phyloP scores from a whole-genome alignment of 495 filamentous ascomycete species.

The Neurospora discreta region DNA sequence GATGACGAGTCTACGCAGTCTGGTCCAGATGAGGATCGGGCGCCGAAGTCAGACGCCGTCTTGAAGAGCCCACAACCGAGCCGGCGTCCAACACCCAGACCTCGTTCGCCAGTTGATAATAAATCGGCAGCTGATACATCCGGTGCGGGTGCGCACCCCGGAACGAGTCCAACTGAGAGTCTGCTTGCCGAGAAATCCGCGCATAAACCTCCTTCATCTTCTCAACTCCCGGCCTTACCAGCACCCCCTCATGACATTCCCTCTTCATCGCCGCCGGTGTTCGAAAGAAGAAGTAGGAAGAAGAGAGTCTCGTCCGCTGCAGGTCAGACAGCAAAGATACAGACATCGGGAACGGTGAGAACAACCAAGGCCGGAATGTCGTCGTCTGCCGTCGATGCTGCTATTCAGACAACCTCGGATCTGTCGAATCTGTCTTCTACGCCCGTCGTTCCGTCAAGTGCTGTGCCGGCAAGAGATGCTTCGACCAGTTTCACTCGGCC shows the following conservation, averaged over 20 bases:
- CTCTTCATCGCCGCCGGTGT: background rate
- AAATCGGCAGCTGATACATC: background rate
- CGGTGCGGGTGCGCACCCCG: conserved; percentile 25
- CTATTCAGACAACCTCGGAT: background rate
- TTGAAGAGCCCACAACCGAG: conserved; percentile 5
- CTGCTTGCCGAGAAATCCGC: background rate
- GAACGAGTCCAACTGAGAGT: conserved; percentile 24
- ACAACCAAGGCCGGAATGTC: background rate
- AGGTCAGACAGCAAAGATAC: background rate
- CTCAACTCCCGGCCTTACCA: background rate
- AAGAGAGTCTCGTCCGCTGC: background rate
- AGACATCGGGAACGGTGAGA: background rate
- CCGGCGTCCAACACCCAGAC: background rate
- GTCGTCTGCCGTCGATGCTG: background rate
- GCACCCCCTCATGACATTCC: background rate
- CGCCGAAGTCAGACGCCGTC: background rate
- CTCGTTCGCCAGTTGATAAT: background rate
- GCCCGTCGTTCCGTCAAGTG: conserved; percentile 20
- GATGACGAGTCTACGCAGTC: conserved; percentile 16
- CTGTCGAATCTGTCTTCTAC: conserved; percentile 20
- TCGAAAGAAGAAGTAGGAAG: background rate
- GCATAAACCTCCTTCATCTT: background rate
- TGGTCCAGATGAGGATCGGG: conserved; percentile 7
- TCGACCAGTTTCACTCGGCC: background rate
- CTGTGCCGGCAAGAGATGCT: conserved; percentile 14